Conservation (phyloP, 2,329 filamentous ascomycete species). For the Colletotrichum filicis region DNA sequence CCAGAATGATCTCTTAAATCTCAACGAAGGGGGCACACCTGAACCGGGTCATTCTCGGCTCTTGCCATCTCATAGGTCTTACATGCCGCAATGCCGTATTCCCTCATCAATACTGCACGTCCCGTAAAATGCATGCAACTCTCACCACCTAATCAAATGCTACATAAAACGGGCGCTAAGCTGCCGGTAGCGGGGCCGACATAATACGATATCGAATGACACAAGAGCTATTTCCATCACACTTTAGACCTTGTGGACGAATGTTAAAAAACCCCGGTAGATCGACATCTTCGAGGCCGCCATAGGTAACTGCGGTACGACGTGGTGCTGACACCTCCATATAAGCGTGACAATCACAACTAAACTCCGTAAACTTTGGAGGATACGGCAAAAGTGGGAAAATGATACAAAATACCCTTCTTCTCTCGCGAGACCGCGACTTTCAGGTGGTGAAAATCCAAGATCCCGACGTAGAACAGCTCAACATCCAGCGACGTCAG, state of each 20-base stretch:
- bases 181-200: not conserved
- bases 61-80: not conserved
- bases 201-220: not conserved
- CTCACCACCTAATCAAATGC: not conserved
- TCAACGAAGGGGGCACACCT: no score
- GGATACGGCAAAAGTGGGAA: not conserved
- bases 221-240: not conserved
- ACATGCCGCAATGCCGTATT: not conserved
- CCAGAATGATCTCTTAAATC: not conserved
- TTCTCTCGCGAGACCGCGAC: no score
- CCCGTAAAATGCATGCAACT: not conserved
- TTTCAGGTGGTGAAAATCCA: no score
- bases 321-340: slow-evolving; percentile 6
- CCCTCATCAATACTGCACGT: not conserved
- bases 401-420: not conserved
- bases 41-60: not conserved
- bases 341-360: not conserved
- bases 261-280: not conserved
- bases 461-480: not conserved
- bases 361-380: no score
- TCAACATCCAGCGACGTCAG: no score
- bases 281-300: not conserved
- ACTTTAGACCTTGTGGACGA: not conserved
- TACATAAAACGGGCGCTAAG: not conserved
- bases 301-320: not conserved